Evolutionary conservation across 176 grass and related monocot genomes (phyloP).

Genomic region (Oryza coarctata): DNA sequence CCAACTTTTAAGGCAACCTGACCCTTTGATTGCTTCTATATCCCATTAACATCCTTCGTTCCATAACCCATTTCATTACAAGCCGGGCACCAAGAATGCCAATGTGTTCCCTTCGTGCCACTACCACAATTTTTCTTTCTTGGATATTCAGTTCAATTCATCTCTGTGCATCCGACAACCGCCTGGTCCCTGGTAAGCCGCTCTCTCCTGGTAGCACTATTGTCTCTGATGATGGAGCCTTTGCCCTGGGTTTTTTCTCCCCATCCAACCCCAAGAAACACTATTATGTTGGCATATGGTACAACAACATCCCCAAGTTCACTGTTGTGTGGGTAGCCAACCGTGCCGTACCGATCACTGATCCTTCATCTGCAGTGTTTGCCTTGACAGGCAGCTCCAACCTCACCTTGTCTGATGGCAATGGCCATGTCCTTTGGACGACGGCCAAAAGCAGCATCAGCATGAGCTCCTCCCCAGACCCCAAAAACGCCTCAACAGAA

Average conservation of each 20-base stretch:
- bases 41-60: background rate
- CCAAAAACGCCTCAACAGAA: background rate
- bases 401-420: slow-evolving; percentile 21
- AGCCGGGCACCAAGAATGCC: background rate
- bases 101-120: background rate
- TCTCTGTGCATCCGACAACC: slow-evolving; percentile 22
- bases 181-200: slow-evolving; percentile 22
- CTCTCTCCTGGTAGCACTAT: slow-evolving; percentile 26
- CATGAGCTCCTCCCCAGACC: background rate
- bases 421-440: slow-evolving; percentile 34
- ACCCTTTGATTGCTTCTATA: slow-evolving; percentile 23
- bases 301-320: slow-evolving; percentile 32
- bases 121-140: slow-evolving; percentile 15
- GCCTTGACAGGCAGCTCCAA: slow-evolving; percentile 4
- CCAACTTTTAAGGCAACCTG: slow-evolving; percentile 3
- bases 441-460: background rate
- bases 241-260: slow-evolving; percentile 57
- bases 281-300: slow-evolving; percentile 54
- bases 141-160: slow-evolving; percentile 20
- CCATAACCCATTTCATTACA: background rate
- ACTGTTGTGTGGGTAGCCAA: slow-evolving; percentile 54
- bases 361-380: slow-evolving; percentile 27
- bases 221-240: slow-evolving; percentile 44
- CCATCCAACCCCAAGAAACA: slow-evolving; percentile 29
- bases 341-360: slow-evolving; percentile 32